Evolutionary conservation across 2,329 filamentous ascomycete genomes (phyloP).

Genomic region (Diaporthe amygdali): DNA sequence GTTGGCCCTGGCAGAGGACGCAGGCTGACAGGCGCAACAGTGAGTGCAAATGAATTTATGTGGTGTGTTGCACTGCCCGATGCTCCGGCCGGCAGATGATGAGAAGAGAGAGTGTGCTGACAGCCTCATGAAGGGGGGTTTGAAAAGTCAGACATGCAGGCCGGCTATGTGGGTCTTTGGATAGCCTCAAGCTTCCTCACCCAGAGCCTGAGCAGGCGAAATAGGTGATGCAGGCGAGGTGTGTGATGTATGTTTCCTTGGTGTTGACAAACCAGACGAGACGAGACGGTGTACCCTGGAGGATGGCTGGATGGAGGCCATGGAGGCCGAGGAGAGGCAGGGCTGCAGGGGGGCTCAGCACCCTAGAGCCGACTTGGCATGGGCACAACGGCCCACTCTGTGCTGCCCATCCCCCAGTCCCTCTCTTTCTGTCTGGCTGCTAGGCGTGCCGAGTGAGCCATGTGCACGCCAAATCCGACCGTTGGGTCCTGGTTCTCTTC

Average conservation of each 20-base stretch:
- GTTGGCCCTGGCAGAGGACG: neutral
- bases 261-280: too few relatives aligned
- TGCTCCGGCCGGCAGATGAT: neutral
- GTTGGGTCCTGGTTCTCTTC: neutral
- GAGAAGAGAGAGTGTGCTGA: too few relatives aligned
- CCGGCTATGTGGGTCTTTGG: too few relatives aligned
- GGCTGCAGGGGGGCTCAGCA: slow-evolving; percentile 2
- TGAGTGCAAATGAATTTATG: neutral
- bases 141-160: neutral
- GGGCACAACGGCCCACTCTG: neutral
- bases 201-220: too few relatives aligned
- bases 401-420: neutral
- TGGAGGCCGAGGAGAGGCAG: neutral
- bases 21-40: neutral
- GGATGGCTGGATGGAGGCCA: neutral
- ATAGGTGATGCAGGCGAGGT: too few relatives aligned
- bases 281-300: too few relatives aligned
- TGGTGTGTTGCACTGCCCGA: too few relatives aligned
- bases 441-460: neutral
- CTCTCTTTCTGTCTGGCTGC: neutral
- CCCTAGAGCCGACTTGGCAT: neutral
- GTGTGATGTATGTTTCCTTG: too few relatives aligned
- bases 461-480: slow-evolving; percentile 3
- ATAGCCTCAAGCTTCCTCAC: too few relatives aligned
- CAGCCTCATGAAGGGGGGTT: too few relatives aligned